These are phyloP conservation scores for Eucalyptus dawsonii DNA, from an alignment of 345 rosid species.

Conservation along the genomic window DNA sequence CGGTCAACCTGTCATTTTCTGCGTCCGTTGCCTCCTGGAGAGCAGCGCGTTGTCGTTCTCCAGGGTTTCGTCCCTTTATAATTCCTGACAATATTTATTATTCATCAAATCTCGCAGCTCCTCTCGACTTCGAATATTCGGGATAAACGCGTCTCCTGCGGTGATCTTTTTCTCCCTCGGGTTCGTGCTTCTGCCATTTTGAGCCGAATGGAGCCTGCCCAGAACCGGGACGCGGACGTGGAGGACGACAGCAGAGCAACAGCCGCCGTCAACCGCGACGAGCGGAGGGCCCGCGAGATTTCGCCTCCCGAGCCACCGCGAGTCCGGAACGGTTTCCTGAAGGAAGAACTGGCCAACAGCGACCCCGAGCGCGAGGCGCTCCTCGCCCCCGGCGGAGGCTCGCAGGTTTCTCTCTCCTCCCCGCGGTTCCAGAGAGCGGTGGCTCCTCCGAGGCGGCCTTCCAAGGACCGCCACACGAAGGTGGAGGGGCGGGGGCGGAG, in stretches of 20 bases:
- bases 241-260: not conserved
- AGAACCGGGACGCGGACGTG: not conserved
- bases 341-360: not conserved
- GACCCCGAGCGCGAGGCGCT: not conserved
- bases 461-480: constrained; percentile 76
- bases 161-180: not conserved
- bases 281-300: not conserved
- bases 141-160: not conserved
- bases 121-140: not conserved
- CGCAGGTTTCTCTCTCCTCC: not conserved
- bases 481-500: constrained; percentile 88
- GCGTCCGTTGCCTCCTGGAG: not conserved
- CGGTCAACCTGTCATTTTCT: not conserved
- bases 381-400: not conserved
- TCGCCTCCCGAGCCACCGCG: not conserved
- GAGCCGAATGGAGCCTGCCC: not conserved
- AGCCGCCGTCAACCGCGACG: not conserved
- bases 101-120: not conserved
- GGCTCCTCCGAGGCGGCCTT: constrained; percentile 14
- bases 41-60: not conserved
- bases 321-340: not conserved
- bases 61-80: not conserved
- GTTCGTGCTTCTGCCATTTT: not conserved
- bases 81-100: not conserved
- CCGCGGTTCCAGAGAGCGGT: not conserved